Base-by-base conservation (phyloP, 208 protist species). In the Wallacemonas sp. region DNA sequence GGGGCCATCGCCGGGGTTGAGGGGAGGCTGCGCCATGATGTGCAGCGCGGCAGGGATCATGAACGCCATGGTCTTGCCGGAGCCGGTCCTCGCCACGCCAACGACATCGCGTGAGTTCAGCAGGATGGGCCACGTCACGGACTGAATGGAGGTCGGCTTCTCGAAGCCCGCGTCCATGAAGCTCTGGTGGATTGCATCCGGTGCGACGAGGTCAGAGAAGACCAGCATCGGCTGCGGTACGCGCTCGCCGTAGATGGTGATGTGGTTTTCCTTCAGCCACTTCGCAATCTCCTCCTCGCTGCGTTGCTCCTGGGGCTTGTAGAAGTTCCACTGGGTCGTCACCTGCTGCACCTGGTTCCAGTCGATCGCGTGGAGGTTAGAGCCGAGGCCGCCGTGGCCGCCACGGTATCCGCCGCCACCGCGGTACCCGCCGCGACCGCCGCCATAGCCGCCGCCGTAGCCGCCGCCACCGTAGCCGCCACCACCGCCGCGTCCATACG, bases 1-100 rank as follows among this genome's bases (percentile, higher is more conserved):
- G 33, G 93, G 93, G 22, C 93, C 92, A 30, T 97, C 93, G 15
- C 92, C 90, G 15, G 72, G 78, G 59, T 86, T 77, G 41, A 94
- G 76, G 59, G 85, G 81, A 12, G 81, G 87, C 77, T 98, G 92
- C 2, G 83, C 80, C 79, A 89, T 87, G 37, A 98, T 88, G 76
- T 96, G 90, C 66, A 97, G 65, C 17, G 94, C 77, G 2, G 79
- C 88, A 4, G 95, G 94, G 26, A 98, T 82, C 71, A 94, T 93
- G 78, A 98, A 98, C 6, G 83, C 89, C 74, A 97, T 91, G 26
- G 95, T 97, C 83, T 98, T 97, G 33, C 94, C 94, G 24, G 72
- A 88, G 34, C 94, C 94, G 21, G 94, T 98, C 58, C 89, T 73
- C 21, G 95, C 91, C 39, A 97, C 78, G 30, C 83, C 92, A 21